Evolutionary conservation across 176 grass and related monocot genomes (phyloP), one percentile per base, ranked within the genome.

Genomic region (Puccinellia tenuiflora): DNA sequence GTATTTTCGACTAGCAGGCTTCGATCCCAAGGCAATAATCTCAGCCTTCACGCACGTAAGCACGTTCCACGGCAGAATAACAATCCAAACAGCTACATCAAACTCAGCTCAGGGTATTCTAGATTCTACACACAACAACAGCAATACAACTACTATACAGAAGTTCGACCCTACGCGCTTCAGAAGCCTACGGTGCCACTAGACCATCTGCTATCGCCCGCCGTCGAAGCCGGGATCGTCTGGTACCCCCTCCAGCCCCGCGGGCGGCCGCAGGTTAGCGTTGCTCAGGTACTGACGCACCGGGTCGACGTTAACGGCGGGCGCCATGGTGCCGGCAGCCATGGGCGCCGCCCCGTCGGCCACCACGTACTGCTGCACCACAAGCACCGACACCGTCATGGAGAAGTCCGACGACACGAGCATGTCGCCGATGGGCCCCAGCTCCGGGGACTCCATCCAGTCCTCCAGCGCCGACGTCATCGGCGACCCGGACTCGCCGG

Each of bases 381-480:
- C 92, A 28, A 98, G 71, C 35, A 98, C 79, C 25, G 92, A 95
- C 24, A 93, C 87, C 30, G 84, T 30, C 84, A 77, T 76, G 1
- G 90, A 84, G 73, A 98, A 98, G 66, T 98, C 92, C 12, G 92
- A 85, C 62, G 92, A 93, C 24, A 90, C 92, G 65, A 98, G 73
- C 79, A 95, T 79, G 92, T 98, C 96, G 18, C 92, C 96, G 8
- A 95, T 93, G 9, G 92, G 90, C 9, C 96, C 96, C 61, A 98
- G 61, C 87, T 98, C 96, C 7, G 96, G 92, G 80, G 78, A 91
- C 87, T 98, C 92, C 21, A 85, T 89, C 91, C 92, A 98, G 10
- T 93, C 92, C 53, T 87, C 83, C 22, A 98, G 73, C 60, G 88
- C 79, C 25, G 63, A n/a, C 10, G 92, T 93, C 69, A 98, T 88